Conservation (phyloP, 140 eudicot species). For the Oenanthe javanica region DNA sequence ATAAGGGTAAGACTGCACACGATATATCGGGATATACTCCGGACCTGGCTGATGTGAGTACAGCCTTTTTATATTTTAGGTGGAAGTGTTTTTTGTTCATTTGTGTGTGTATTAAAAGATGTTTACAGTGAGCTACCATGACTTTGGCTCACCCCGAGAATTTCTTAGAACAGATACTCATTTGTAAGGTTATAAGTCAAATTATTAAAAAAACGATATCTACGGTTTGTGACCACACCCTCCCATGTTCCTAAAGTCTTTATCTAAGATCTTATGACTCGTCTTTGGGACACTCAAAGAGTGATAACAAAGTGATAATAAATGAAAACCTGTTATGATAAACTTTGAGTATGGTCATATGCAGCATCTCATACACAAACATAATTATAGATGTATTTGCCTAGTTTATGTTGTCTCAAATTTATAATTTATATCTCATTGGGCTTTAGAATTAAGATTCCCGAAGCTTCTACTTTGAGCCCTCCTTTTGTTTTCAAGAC, state of each 20-base stretch:
- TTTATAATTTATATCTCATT: background rate
- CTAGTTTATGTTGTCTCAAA: background rate
- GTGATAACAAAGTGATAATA: background rate
- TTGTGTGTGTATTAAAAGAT: background rate
- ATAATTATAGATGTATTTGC: background rate
- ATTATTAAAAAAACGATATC: no score
- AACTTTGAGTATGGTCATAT: background rate
- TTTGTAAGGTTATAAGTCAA: no score
- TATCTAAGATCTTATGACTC: no score
- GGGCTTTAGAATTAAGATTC: background rate
- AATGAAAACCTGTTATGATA: background rate
- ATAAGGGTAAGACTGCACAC: no score
- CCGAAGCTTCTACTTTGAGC: background rate
- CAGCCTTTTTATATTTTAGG: background rate
- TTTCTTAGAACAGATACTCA: no score
- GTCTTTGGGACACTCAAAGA: background rate
- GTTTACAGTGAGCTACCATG: no score
- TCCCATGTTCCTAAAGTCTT: no score
- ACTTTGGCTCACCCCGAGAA: no score
- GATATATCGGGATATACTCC: background rate
- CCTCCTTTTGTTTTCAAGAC: no score
- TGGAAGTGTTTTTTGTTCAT: background rate
- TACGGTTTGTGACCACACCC: no score
- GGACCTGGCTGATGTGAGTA: background rate
- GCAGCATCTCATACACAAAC: background rate